Base-by-base conservation (phyloP, 371 early-diverging fungal species). In the Mucor saturninus region DNA sequence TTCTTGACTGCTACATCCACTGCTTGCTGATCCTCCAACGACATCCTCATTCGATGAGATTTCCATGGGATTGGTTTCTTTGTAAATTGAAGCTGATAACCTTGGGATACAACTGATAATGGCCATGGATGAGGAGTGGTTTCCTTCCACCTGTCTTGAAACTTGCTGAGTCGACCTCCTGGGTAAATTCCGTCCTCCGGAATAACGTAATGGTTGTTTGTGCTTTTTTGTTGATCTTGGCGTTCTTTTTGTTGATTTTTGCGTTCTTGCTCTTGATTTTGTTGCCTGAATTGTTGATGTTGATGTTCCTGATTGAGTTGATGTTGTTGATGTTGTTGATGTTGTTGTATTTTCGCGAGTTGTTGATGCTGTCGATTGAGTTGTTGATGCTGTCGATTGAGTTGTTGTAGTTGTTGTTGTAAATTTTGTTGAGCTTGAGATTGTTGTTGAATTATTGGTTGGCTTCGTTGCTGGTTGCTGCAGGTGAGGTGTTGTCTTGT, bases 361-460 rank as follows among this genome's bases (percentile, higher is more conserved):
- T n/a, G n/a, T 35, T 35, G 35, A 5, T 35, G 35, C 5, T 35
- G 35, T 5, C 5, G 35, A 35, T 5, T 5, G 35, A 35, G n/a
- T n/a, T n/a, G n/a, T 35, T 35, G 35, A 5, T 35, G 35, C 5
- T 35, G 35, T 5, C 5, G 35, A 35, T 5, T 5, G 35, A 35
- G 35, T 35, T 35, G 35, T 35, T 35, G 35, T 5, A 7, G 14
- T 37, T 54, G 55, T 28, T 30, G 29, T 38, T 42, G 29, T 49
- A 49, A 50, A 26, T 58, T 49, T 28, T 59, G 60, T 50, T 39
- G 42, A 26, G n/a, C n/a, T n/a, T n/a, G n/a, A n/a, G 35, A 7
- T 35, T 58, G 43, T 30, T 53, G 53, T 5, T 35, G 35, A 35
- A 35, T 35, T 7, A 7, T 35, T 35, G 35, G 7, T 5, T 35